Conservation (phyloP, 2,329 filamentous ascomycete species). For the Didymellaceae sp. region DNA sequence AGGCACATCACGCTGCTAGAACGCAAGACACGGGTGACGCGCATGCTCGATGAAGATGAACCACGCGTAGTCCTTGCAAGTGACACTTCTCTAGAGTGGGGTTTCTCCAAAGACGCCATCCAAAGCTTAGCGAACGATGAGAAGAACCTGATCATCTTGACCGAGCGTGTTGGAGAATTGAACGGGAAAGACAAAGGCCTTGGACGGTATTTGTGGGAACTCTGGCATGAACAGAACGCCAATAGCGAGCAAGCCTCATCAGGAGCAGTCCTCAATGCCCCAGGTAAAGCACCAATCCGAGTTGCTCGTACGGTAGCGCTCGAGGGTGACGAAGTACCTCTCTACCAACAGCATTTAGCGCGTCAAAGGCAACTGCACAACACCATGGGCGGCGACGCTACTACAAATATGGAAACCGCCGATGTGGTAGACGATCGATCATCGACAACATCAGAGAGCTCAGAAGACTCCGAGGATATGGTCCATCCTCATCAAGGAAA, state of each 20-base stretch:
- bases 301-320: slow-evolving; percentile 65
- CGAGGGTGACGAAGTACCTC: slow-evolving; percentile 74
- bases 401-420: slow-evolving; percentile 70
- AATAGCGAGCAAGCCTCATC: slow-evolving; percentile 33
- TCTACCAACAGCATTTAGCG: slow-evolving; percentile 92
- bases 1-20: slow-evolving; percentile 84
- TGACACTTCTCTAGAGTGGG: slow-evolving; percentile 91
- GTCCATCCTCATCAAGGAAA: slow-evolving; percentile 81
- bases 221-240: slow-evolving; percentile 45
- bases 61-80: slow-evolving; percentile 86
- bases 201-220: slow-evolving; percentile 76
- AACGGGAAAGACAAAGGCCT: slow-evolving; percentile 53
- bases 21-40: slow-evolving; percentile 78
- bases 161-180: slow-evolving; percentile 68
- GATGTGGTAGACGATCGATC: slow-evolving; percentile 84
- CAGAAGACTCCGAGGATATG: slow-evolving; percentile 80
- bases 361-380: slow-evolving; percentile 87
- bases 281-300: slow-evolving; percentile 54
- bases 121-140: slow-evolving; percentile 75
- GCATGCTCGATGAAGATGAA: slow-evolving; percentile 62
- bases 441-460: slow-evolving; percentile 83
- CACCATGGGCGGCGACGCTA: slow-evolving; percentile 70
- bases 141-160: slow-evolving; percentile 85
- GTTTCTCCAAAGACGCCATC: slow-evolving; percentile 84
- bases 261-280: slow-evolving; percentile 69